These are phyloP conservation scores for Rhodotorula sp. DNA, from an alignment of 1,284 basidiomycete genomes.

Conservation along the genomic window DNA sequence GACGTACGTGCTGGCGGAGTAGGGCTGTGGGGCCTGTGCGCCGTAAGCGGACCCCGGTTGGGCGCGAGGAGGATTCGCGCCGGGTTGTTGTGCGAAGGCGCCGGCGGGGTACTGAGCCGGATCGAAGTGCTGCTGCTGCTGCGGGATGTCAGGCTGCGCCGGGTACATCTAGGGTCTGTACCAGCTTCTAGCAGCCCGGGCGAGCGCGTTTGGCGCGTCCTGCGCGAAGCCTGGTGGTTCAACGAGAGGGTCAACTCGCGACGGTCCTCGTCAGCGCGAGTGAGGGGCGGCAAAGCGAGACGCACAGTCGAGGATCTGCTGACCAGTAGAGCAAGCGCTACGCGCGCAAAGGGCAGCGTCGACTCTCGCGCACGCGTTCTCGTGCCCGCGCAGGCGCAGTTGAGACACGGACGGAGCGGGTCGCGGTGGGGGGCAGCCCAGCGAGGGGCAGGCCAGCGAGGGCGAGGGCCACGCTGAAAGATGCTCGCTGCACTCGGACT, in stretches of 20 bases:
- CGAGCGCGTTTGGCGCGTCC: background rate
- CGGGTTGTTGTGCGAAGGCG: background rate
- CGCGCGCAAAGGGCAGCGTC: too few relatives aligned
- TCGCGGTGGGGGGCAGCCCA: too few relatives aligned
- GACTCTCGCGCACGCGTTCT: too few relatives aligned
- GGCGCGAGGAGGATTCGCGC: background rate
- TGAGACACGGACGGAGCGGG: too few relatives aligned
- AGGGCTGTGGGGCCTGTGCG: background rate
- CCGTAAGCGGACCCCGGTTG: background rate
- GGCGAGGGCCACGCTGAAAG: too few relatives aligned
- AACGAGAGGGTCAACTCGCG: too few relatives aligned
- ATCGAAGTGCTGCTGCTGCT: conserved; percentile 1
- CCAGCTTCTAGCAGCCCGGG: background rate
- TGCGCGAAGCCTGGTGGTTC: too few relatives aligned
- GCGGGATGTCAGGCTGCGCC: background rate
- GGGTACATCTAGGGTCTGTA: background rate
- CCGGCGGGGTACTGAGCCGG: background rate
- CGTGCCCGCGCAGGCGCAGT: too few relatives aligned
- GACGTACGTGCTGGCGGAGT: background rate
- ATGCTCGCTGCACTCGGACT: too few relatives aligned
- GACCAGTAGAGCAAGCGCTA: background rate
- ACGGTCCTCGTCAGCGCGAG: background rate
- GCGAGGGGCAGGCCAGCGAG: too few relatives aligned
- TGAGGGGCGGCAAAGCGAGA: background rate
- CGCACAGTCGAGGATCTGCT: background rate